Base-by-base conservation (phyloP, 148 eudicot genomes). In the Diospyros lotus region DNA sequence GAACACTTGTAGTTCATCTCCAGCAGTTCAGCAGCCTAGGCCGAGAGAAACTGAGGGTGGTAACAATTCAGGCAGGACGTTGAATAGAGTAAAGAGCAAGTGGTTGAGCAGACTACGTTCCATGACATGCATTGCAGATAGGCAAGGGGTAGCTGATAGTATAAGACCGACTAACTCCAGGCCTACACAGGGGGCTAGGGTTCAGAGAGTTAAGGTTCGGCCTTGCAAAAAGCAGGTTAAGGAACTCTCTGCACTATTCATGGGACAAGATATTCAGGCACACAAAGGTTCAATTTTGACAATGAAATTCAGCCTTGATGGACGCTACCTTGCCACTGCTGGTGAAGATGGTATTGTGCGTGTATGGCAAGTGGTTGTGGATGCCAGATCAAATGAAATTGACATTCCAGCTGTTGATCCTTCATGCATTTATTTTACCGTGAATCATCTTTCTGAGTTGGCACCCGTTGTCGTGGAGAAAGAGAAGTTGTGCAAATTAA, bases 241-340 rank as follows among this genome's bases (percentile, higher is more conserved):
- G 79, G 94, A 93, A 66, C 83, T 93, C 51, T 93, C 96, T 2
- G 94, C 88, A 42, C 89, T 93, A 55, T 93, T 91, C 80, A 66
- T 63, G 28, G 91, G 88, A 52, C 98, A 91, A 79, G 89, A 84
- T 75, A 88, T 93, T 46, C 87, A 72, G 74, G 98, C 96, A 56
- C 98, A 93, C 71, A 76, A 86, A 70, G 98, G 98, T 41, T 79
- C 92, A 28, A 91, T 93, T 58, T 73, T 88, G 83, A 68, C 89
- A 1, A 93, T 93, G 98, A 91, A 91, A 76, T 93, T 93, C 64
- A 93, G 96, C 72, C 87, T 78, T 51, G 90, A 91, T 75, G 96
- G 98, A 15, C 83, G 69, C 40, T 93, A 84, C 77, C 74, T 93
- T 15, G 98, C 98, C 3, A 93, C 87, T 73, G 96, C 89, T 10